Percentiles rank a stretch among this genome's conserved stretches.
phyloP scores from a whole-genome alignment of 2,329 filamentous ascomycete species.

The Penicillium hordei region DNA sequence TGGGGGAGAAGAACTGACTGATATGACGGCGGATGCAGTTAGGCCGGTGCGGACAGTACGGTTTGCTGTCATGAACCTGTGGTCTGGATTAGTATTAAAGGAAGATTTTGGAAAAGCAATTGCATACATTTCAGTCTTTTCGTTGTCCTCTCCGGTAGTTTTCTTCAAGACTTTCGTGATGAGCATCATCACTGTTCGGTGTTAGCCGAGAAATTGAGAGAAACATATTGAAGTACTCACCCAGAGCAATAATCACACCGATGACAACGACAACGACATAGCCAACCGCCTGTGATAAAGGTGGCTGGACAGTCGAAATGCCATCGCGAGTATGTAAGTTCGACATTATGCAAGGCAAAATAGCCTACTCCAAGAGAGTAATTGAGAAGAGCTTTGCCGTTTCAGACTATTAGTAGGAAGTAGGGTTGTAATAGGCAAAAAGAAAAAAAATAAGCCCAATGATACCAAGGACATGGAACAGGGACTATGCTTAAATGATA shows the following conservation, averaged over 20 bases:
- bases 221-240: constrained; percentile 19
- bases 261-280: constrained; percentile 41
- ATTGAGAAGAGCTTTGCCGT: neutral
- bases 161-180: no score
- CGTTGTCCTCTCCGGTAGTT: no score
- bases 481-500: constrained; percentile 14
- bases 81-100: no score
- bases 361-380: neutral
- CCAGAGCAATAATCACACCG: constrained; percentile 43
- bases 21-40: no score
- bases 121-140: no score
- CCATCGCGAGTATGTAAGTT: constrained; percentile 18
- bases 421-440: neutral
- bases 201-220: no score
- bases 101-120: no score
- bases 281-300: constrained; percentile 42
- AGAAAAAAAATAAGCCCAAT: neutral
- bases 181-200: no score
- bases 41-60: no score
- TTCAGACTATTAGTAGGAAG: neutral
- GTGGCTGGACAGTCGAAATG: constrained; percentile 30
- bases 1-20: no score
- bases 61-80: no score
- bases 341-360: constrained; percentile 9
- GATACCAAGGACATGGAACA: neutral